Conservation (phyloP, 805 yeast species). For the Kuraishia floccosa region DNA sequence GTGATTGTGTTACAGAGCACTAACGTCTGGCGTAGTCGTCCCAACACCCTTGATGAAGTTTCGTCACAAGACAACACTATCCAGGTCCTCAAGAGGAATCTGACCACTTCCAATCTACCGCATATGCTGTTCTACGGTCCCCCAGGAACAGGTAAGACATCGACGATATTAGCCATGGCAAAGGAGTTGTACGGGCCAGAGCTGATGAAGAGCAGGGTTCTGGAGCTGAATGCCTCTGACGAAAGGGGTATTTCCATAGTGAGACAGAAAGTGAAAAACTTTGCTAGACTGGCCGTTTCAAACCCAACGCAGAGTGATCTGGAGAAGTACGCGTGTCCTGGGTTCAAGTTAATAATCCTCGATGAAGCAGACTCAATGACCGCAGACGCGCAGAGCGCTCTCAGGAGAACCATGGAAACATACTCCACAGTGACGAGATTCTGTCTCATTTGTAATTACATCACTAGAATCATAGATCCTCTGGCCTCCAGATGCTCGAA, state of each 20-base stretch:
- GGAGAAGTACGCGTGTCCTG: slow-evolving; percentile 86
- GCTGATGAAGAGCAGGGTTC: slow-evolving; percentile 55
- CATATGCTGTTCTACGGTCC: slow-evolving; percentile 91
- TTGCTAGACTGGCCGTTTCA: slow-evolving; percentile 78
- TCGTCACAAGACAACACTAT: slow-evolving; percentile 90
- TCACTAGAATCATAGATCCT: slow-evolving; percentile 94
- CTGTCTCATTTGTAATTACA: slow-evolving; percentile 91
- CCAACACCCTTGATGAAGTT: slow-evolving; percentile 75
- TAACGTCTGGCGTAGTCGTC: slow-evolving; percentile 40
- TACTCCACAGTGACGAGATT: slow-evolving; percentile 86
- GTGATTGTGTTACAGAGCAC: too few species aligned
- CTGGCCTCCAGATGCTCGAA: slow-evolving; percentile 94
- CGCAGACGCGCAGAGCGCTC: slow-evolving; percentile 89
- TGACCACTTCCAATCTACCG: slow-evolving; percentile 75
- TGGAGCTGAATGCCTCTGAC: slow-evolving; percentile 84
- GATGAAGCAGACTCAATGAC: slow-evolving; percentile 99
- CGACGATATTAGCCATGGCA: slow-evolving; percentile 77
- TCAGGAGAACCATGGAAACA: slow-evolving; percentile 89
- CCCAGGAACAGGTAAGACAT: slow-evolving; percentile 90
- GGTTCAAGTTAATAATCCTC: slow-evolving; percentile 82
- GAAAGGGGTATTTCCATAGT: slow-evolving; percentile 87
- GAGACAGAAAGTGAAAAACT: slow-evolving; percentile 73
- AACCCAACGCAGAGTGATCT: slow-evolving; percentile 63
- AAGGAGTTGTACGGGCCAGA: slow-evolving; percentile 70
- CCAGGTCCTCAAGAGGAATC: slow-evolving; percentile 65